A percentile compares a stretch with the other conserved stretches of the same genome.
Evolutionary conservation across 2,329 filamentous ascomycete species (phyloP).

Genomic region (Aspergillus sp.): DNA sequence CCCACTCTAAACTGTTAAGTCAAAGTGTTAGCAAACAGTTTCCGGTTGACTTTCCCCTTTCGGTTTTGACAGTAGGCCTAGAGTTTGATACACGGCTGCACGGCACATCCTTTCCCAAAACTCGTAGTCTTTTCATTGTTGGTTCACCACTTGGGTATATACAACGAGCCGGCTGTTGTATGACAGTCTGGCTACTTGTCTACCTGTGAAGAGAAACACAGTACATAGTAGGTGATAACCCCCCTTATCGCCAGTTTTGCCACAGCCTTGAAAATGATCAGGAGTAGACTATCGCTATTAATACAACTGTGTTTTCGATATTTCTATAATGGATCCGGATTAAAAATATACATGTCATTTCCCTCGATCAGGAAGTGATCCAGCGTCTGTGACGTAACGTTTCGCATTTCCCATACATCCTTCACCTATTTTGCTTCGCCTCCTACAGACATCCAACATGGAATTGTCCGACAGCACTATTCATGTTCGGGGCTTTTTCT

Average conservation of each 20-base stretch:
- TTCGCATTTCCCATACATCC: constrained; percentile 1
- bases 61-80: background rate
- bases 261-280: background rate
- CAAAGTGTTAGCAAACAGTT: background rate
- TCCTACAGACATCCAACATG: background rate
- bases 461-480: background rate
- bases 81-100: background rate
- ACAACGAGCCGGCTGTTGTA: background rate
- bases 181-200: background rate
- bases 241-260: background rate
- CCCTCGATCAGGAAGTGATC: background rate
- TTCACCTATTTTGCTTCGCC: background rate
- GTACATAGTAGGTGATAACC: background rate
- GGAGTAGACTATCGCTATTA: background rate
- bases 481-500: background rate
- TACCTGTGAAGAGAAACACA: background rate
- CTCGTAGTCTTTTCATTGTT: background rate
- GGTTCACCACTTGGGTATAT: background rate
- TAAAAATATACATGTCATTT: background rate
- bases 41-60: constrained; percentile 4
- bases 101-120: background rate
- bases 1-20: too few species aligned
- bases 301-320: background rate
- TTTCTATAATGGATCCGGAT: background rate
- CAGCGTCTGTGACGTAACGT: background rate